Evolutionary conservation across 371 early-diverging fungal genomes (phyloP), one percentile per base, ranked within the genome.

Genomic region (Lichtheimia ornata): DNA sequence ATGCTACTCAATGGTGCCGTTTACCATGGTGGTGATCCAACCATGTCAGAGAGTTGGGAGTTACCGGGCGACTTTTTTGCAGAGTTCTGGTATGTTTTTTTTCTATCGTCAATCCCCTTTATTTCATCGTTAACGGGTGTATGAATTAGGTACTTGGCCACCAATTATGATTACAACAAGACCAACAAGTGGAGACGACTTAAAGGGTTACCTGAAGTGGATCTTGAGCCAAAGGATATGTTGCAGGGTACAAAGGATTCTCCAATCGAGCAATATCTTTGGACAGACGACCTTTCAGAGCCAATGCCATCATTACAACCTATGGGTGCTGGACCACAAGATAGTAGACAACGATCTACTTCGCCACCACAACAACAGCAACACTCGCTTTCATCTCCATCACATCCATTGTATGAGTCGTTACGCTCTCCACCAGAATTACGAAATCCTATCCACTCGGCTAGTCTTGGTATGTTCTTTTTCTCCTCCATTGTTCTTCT

Each of bases 21-120:
- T 6, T 84, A 80, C 49, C 81, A 83, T 44, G 81, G 81, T 9
- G 84, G 86, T 7, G 84, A 83, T 58, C 86, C 86, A n/a, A 73
- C 84, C 20, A 77, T 81, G 62, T 72, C 75, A 18, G 77, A 77
- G 35, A 82, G 74, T 49, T 86, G 84, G 84, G 80, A 86, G 52
- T 58, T 86, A n/a, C 83, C 84, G 0, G 65, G 70, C 9, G 74
- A 71, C 17, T 86, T 86, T 67, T 82, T 83, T 74, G 72, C 65
- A 43, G 80, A 81, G 24, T 86, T 73, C 55, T 83, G 84, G 71
- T 72, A 64, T 12, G 47, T 27, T 28, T 35, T 15, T 55, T 28
- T 7, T 12, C n/a, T n/a, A n/a, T n/a, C n/a, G n/a, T n/a, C n/a
- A n/a, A 18, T 17, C n/a, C 11, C 2, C 40, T 28, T 5, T 15